Evolutionary conservation across 305 asterid species (phyloP).

Genomic region (Fraxinus xanthoxyloides): DNA sequence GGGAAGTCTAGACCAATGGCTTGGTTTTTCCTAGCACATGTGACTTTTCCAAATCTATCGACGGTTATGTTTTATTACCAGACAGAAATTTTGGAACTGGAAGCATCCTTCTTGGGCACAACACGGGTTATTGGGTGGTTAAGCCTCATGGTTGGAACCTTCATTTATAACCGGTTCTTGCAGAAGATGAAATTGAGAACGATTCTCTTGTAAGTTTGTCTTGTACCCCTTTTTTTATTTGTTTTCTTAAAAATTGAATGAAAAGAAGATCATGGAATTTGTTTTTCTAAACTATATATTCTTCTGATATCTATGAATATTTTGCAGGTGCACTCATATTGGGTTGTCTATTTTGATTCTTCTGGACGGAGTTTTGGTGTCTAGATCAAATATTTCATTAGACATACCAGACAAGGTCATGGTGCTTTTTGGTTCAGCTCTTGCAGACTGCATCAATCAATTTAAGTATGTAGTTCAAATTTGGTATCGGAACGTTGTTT

Average conservation of each 20-base stretch:
- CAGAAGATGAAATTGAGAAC: conserved; percentile 70
- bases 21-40: conserved; percentile 91
- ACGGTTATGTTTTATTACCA: conserved; percentile 92
- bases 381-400: conserved; percentile 51
- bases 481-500: conserved; percentile 6
- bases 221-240: conserved; percentile 5
- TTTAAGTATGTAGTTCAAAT: conserved; percentile 64
- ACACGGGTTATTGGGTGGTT: conserved; percentile 89
- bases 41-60: conserved; percentile 81
- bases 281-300: conserved; percentile 1
- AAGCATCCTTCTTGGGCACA: conserved; percentile 93
- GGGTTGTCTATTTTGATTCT: conserved; percentile 58
- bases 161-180: conserved; percentile 70
- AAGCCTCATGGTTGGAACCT: conserved; percentile 91
- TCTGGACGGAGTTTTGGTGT: conserved; percentile 67
- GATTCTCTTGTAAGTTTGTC: conserved; percentile 71
- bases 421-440: conserved; percentile 82
- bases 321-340: conserved; percentile 72
- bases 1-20: conserved; percentile 75
- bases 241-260: background rate
- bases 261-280: background rate
- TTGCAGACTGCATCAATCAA: conserved; percentile 85
- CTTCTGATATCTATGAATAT: conserved; percentile 3
- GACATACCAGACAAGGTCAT: conserved; percentile 72
- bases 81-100: conserved; percentile 74